Conservation (phyloP, 2,329 filamentous ascomycete species). For the Beauveria scarabaeidicola region DNA sequence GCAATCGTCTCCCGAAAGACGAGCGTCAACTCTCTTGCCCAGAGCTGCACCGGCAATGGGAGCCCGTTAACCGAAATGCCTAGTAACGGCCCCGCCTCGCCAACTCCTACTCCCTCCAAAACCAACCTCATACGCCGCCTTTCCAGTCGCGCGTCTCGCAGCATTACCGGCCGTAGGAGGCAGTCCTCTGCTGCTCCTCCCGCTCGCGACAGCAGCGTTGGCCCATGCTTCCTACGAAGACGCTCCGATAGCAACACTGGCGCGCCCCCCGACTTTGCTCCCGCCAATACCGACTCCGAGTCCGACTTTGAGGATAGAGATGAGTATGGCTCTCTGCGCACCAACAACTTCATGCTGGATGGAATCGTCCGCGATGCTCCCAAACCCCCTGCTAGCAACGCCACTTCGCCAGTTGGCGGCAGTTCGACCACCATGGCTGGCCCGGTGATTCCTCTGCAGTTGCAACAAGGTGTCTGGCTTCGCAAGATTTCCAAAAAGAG, state of each 20-base stretch:
- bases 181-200: conserved; percentile 69
- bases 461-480: conserved; percentile 71
- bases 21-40: conserved; percentile 55
- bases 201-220: conserved; percentile 79
- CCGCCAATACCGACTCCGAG: conserved; percentile 43
- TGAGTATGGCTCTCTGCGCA: conserved; percentile 30
- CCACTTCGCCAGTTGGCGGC: conserved; percentile 37
- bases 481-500: conserved; percentile 81
- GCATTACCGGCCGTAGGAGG: conserved; percentile 56
- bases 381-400: conserved; percentile 29
- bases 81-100: conserved; percentile 11
- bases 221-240: conserved; percentile 77
- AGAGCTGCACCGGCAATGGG: conserved; percentile 48
- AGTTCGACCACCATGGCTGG: conserved; percentile 42
- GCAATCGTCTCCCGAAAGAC: conserved; percentile 54
- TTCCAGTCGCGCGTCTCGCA: conserved; percentile 70
- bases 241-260: conserved; percentile 84
- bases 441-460: conserved; percentile 66
- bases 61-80: conserved; percentile 43
- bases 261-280: conserved; percentile 41
- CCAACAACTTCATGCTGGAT: conserved; percentile 32
- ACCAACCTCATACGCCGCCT: conserved; percentile 67
- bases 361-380: conserved; percentile 38
- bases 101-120: conserved; percentile 24
- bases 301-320: conserved; percentile 47